Conservation (phyloP, 257 asterid genomes). For the Capsicum pubescens region DNA sequence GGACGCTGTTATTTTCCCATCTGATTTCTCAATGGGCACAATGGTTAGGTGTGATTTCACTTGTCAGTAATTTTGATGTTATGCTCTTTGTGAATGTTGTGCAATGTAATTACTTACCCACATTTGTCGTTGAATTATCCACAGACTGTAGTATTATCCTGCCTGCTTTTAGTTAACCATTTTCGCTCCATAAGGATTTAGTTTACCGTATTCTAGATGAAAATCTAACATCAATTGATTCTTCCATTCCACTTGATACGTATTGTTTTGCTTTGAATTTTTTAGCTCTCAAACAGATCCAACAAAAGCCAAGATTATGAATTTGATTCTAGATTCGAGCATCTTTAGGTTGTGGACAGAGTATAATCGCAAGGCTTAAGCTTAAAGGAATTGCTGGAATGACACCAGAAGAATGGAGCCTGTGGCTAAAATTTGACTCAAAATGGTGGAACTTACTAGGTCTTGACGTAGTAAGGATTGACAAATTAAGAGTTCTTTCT, state of each 20-base stretch:
- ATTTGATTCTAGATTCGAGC: neutral
- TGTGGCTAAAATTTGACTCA: neutral
- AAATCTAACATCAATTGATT: neutral
- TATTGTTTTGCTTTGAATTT: neutral
- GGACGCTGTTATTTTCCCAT: slow-evolving; percentile 76
- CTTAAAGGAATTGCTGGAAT: neutral
- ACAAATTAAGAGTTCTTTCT: neutral
- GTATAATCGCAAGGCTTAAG: neutral
- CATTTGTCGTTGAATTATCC: neutral
- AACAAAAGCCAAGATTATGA: neutral
- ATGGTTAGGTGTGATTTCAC: slow-evolving; percentile 73
- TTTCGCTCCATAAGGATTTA: neutral
- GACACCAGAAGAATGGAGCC: neutral
- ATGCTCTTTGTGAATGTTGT: slow-evolving; percentile 20
- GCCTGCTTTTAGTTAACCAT: neutral
- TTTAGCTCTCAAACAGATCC: neutral
- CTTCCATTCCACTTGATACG: neutral
- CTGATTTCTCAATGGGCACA: slow-evolving; percentile 97
- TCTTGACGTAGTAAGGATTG: neutral
- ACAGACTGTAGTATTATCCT: neutral
- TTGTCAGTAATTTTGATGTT: neutral
- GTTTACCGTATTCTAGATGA: neutral
- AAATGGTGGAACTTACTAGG: neutral
- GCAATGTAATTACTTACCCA: neutral
- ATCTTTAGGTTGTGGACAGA: neutral